These are phyloP conservation scores for Pterocarpus santalinus DNA, from an alignment of 306 rosid species.

Conservation along the genomic window DNA sequence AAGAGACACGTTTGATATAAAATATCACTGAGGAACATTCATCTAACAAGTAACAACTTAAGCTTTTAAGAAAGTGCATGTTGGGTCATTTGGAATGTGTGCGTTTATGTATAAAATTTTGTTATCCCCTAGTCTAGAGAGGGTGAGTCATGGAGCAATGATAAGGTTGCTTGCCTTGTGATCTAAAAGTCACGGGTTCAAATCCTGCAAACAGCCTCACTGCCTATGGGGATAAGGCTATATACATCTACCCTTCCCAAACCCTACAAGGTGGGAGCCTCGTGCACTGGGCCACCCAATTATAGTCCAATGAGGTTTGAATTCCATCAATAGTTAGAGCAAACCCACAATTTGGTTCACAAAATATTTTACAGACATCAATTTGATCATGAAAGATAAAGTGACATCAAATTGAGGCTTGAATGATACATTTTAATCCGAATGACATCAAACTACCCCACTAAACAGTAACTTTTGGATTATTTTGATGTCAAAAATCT, in stretches of 20 bases:
- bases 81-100: neutral
- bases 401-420: slow-evolving; percentile 7
- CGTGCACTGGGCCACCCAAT: no score
- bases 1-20: no score
- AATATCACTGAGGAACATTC: neutral
- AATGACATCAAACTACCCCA: neutral
- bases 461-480: neutral
- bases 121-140: neutral
- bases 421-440: neutral
- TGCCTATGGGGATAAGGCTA: no score
- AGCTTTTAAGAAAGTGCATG: neutral
- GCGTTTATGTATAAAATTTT: neutral
- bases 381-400: slow-evolving; percentile 14
- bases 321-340: neutral
- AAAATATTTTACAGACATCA: neutral
- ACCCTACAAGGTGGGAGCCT: no score
- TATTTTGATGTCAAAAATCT: neutral
- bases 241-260: no score
- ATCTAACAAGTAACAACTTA: neutral
- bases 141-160: no score
- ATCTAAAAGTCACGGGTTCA: no score
- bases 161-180: no score
- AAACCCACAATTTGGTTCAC: neutral
- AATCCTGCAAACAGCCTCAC: no score
- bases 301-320: neutral